Percentiles rank a stretch among this genome's conserved stretches.
Evolutionary conservation across 345 rosid genomes (phyloP).

Genomic region (Lepidium aucheri): DNA sequence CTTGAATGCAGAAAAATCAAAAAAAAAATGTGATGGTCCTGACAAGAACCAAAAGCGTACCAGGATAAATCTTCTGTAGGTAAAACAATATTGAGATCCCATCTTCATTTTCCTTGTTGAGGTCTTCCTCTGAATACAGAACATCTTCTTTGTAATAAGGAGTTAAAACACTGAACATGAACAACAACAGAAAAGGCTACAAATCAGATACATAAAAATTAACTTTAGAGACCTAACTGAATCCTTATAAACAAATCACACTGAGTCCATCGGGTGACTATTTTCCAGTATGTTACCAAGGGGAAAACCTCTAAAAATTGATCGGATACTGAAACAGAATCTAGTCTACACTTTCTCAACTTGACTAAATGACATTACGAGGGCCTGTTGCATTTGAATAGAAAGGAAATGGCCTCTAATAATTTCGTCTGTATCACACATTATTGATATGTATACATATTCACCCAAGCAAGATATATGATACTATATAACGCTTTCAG

Average conservation of each 20-base stretch:
- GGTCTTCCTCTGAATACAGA: constrained; percentile 78
- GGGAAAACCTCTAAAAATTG: not conserved
- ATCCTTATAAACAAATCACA: not conserved
- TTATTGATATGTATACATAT: not conserved
- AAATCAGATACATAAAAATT: constrained; percentile 1
- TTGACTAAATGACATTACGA: not conserved
- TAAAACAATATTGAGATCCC: constrained; percentile 77
- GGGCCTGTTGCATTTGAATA: not conserved
- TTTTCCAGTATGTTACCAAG: not conserved
- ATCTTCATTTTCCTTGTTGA: constrained; percentile 79
- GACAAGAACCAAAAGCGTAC: constrained; percentile 34
- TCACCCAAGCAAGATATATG: not conserved
- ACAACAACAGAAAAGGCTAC: constrained; percentile 7
- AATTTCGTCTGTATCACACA: not conserved
- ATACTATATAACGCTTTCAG: not conserved
- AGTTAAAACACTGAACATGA: constrained; percentile 68
- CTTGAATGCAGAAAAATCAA: not conserved
- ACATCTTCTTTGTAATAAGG: constrained; percentile 88
- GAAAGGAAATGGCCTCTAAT: not conserved
- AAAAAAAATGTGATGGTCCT: not conserved
- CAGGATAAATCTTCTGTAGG: constrained; percentile 85
- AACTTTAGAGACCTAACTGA: not conserved
- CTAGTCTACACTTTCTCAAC: not conserved
- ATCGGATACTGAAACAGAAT: not conserved
- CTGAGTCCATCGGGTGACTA: not conserved